Percentiles rank a stretch among this genome's conserved stretches.
Conservation (phyloP, 768 basidiomycete genomes). For the Rubroboletus satanas region DNA sequence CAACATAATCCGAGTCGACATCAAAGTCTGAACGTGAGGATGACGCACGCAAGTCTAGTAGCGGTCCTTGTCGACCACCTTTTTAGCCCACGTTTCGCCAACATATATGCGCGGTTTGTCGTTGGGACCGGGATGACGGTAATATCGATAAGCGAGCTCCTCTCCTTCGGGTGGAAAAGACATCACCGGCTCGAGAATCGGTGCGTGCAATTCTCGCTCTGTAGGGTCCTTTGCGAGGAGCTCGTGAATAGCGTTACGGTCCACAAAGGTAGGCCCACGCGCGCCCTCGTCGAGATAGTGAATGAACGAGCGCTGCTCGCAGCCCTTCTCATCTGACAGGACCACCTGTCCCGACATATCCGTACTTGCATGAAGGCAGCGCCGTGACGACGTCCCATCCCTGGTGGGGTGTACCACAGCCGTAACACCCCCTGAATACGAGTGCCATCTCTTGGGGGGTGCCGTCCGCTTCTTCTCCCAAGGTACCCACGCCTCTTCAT, state of each 20-base stretch:
- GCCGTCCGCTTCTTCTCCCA: conserved; percentile 2
- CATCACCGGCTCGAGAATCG: not conserved
- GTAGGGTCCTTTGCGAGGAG: conserved; percentile 4
- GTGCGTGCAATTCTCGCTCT: not conserved
- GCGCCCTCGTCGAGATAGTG: conserved; percentile 23
- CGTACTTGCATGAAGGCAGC: not conserved
- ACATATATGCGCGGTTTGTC: conserved; percentile 11
- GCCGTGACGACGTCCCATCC: not conserved
- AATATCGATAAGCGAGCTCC: conserved; percentile 13
- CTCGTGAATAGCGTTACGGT: not conserved
- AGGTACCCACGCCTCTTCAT: conserved; percentile 21
- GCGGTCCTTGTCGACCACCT: not conserved
- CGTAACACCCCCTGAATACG: not conserved
- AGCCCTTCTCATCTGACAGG: not conserved
- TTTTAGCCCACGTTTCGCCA: conserved; percentile 19
- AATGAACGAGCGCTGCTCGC: not conserved
- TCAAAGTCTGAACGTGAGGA: too few relatives aligned
- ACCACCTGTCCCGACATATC: conserved; percentile 2
- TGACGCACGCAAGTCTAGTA: too few relatives aligned
- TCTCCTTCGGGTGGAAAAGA: conserved; percentile 15
- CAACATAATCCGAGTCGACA: too few relatives aligned
- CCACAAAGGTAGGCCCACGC: conserved; percentile 18
- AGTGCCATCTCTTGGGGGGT: not conserved
- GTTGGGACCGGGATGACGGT: not conserved
- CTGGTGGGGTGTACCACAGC: not conserved